Percentiles rank a stretch among this genome's conserved stretches.
These are phyloP conservation scores for Colletotrichum tanaceti DNA, from an alignment of 2,329 filamentous ascomycete genomes.

Conservation along the genomic window DNA sequence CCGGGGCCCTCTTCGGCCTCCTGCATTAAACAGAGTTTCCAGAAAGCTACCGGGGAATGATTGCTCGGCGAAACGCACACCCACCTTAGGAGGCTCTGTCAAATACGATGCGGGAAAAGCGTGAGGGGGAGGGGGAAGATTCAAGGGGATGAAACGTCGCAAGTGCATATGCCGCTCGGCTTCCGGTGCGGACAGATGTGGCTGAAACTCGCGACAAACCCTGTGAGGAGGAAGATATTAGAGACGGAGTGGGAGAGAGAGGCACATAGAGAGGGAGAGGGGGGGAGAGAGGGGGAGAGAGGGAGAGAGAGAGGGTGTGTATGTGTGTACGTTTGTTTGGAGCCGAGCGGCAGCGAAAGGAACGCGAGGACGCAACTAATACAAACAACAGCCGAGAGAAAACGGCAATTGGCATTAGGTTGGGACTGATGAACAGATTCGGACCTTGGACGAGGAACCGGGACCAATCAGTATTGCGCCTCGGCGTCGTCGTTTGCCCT, in stretches of 20 bases:
- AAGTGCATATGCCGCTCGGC: constrained; percentile 36
- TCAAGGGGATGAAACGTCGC: constrained; percentile 38
- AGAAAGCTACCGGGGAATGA: constrained; percentile 8
- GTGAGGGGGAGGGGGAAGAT: constrained; percentile 11
- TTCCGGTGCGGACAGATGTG: constrained; percentile 30
- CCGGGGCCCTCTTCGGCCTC: neutral
- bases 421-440: neutral
- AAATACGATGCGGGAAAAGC: constrained; percentile 13
- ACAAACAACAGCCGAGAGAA: neutral
- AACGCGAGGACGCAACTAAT: neutral
- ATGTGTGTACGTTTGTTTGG: constrained; percentile 4
- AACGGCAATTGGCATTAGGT: constrained; percentile 14
- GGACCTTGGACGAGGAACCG: constrained; percentile 5
- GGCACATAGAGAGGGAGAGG: no score
- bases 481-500: neutral
- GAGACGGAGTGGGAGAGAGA: no score
- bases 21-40: neutral
- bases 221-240: constrained; percentile 18
- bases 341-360: constrained; percentile 8
- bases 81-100: constrained; percentile 21
- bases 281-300: no score
- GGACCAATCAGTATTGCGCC: neutral
- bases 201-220: constrained; percentile 34
- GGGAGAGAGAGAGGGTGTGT: no score
- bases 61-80: constrained; percentile 30